These are phyloP conservation scores for Lactarius trivialis DNA, from an alignment of 768 basidiomycete species.

Conservation along the genomic window DNA sequence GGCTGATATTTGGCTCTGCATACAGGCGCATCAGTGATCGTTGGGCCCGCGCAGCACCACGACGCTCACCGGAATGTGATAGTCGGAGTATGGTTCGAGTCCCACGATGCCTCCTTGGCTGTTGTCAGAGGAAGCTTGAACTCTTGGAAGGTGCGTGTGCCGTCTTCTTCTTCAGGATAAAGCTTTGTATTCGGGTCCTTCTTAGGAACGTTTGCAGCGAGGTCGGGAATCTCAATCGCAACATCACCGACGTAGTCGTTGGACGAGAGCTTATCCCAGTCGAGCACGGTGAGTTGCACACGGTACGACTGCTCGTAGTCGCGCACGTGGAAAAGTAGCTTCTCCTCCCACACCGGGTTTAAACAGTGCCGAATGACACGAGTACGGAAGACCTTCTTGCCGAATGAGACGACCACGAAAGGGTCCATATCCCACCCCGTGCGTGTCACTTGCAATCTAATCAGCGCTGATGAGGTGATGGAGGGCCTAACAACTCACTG, in stretches of 20 bases:
- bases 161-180: conserved; percentile 48
- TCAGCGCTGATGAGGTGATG: neutral
- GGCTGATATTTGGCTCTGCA: conserved; percentile 89
- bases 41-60: neutral
- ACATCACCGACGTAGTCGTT: conserved; percentile 89
- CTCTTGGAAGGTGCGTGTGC: conserved; percentile 58
- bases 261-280: conserved; percentile 91
- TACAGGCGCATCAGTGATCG: conserved; percentile 11
- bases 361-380: conserved; percentile 78
- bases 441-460: conserved; percentile 54
- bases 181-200: conserved; percentile 48
- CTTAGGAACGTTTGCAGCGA: conserved; percentile 44
- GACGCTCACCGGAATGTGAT: conserved; percentile 55
- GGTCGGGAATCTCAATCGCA: conserved; percentile 59
- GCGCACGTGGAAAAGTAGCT: conserved; percentile 90
- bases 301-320: conserved; percentile 76
- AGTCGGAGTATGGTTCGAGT: conserved; percentile 61
- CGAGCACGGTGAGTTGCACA: conserved; percentile 76
- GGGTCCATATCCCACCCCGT: conserved; percentile 97
- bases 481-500: conserved; percentile 45
- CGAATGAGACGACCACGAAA: conserved; percentile 92
- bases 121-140: conserved; percentile 59
- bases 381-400: conserved; percentile 95
- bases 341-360: conserved; percentile 92
- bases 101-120: conserved; percentile 62